These are phyloP conservation scores for Cnidoscolus chayamansa DNA, from an alignment of 441 rosid genomes.

Conservation along the genomic window DNA sequence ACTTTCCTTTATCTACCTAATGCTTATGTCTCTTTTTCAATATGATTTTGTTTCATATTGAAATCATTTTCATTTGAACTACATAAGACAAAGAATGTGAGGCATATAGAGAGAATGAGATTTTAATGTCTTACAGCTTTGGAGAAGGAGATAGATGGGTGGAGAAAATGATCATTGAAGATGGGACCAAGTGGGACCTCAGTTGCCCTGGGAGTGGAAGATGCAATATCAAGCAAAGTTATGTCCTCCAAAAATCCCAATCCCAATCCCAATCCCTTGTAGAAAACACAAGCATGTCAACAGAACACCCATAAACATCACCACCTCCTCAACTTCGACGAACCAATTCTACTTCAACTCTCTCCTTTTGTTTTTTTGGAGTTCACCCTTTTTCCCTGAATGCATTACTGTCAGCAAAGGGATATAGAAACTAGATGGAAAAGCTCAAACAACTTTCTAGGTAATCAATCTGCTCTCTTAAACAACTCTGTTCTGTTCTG, in stretches of 20 bases:
- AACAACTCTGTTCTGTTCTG: neutral
- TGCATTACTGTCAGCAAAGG: conserved; percentile 31
- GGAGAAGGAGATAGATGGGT: conserved; percentile 10
- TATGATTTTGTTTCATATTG: too few species aligned
- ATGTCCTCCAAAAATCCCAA: conserved; percentile 24
- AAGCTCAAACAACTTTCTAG: conserved; percentile 16
- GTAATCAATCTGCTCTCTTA: conserved; percentile 12
- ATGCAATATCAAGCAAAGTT: conserved; percentile 44
- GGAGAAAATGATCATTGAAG: conserved; percentile 30
- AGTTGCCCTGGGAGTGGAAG: conserved; percentile 39
- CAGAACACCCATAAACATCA: neutral
- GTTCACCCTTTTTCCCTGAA: conserved; percentile 34
- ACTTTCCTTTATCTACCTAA: too few species aligned
- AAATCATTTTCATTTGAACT: too few species aligned
- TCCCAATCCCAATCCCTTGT: conserved; percentile 34
- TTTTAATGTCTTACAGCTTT: conserved; percentile 11
- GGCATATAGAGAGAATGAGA: neutral
- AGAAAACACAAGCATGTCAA: conserved; percentile 6
- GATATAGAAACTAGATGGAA: conserved; percentile 1
- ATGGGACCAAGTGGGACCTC: conserved; percentile 48
- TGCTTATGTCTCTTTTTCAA: too few species aligned
- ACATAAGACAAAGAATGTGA: too few species aligned
- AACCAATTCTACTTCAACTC: conserved; percentile 29
- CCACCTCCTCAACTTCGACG: conserved; percentile 36
- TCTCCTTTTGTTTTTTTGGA: neutral